Percentiles rank a stretch among this genome's conserved stretches.
These are phyloP conservation scores for Piromyces sp. DNA, from an alignment of 192 early-diverging fungal genomes.

Conservation along the genomic window DNA sequence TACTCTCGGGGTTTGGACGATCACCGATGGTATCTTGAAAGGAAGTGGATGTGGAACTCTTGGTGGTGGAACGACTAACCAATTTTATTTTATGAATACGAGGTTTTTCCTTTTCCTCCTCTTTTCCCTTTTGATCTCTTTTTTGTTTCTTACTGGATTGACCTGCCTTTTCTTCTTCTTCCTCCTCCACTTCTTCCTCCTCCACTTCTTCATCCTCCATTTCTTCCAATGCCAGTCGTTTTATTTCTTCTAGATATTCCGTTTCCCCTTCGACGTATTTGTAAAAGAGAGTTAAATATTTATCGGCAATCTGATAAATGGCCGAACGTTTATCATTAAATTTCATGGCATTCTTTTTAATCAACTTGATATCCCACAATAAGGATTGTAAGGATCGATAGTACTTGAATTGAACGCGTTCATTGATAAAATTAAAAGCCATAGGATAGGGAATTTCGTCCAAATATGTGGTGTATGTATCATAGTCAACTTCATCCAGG, in stretches of 20 bases:
- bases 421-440: slow-evolving; percentile 37
- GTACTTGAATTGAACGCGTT: slow-evolving; percentile 32
- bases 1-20: too few relatives aligned
- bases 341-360: slow-evolving; percentile 43
- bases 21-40: too few relatives aligned
- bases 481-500: slow-evolving; percentile 39
- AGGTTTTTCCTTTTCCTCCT: too few relatives aligned
- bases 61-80: too few relatives aligned
- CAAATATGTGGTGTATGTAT: slow-evolving; percentile 42
- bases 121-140: too few relatives aligned
- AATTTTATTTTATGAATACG: too few relatives aligned
- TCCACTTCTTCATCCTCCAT: neutral
- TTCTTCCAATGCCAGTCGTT: neutral
- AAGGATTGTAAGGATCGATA: slow-evolving; percentile 41
- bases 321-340: slow-evolving; percentile 29
- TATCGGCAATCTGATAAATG: neutral
- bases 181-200: neutral
- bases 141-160: too few relatives aligned
- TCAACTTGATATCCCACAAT: slow-evolving; percentile 43
- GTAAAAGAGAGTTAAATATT: neutral
- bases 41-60: too few relatives aligned
- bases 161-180: too few relatives aligned
- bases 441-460: slow-evolving; percentile 50
- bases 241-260: neutral
- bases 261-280: neutral